phyloP scores from a whole-genome alignment of 495 filamentous ascomycete species.

The Penicillium alfredii region DNA sequence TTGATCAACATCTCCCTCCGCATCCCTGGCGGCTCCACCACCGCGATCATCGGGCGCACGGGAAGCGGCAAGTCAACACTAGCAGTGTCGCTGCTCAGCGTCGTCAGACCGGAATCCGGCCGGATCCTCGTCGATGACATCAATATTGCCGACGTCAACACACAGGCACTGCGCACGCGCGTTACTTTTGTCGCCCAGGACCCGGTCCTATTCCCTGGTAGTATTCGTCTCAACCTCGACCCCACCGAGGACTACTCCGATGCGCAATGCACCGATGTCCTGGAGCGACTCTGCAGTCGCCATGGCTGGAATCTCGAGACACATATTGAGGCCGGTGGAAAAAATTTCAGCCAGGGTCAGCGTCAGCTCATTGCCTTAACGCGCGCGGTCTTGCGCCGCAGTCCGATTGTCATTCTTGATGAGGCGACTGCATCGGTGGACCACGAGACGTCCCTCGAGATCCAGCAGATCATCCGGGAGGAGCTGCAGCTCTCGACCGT shows the following conservation, averaged over 20 bases:
- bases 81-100: conserved; percentile 57
- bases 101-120: conserved; percentile 46
- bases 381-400: conserved; percentile 52
- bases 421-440: conserved; percentile 88
- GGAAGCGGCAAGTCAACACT: conserved; percentile 64
- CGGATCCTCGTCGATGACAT: conserved; percentile 55
- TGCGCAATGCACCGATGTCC: conserved; percentile 44
- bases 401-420: conserved; percentile 59
- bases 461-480: conserved; percentile 68
- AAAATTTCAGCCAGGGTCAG: conserved; percentile 56
- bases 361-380: conserved; percentile 56
- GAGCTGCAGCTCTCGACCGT: conserved; percentile 75
- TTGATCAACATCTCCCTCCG: conserved; percentile 56
- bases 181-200: conserved; percentile 62
- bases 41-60: conserved; percentile 56
- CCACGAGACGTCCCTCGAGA: conserved; percentile 65
- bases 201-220: conserved; percentile 57
- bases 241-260: conserved; percentile 42
- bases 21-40: conserved; percentile 68
- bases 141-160: conserved; percentile 54
- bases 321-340: conserved; percentile 51
- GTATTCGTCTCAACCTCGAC: conserved; percentile 54
- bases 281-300: conserved; percentile 44
- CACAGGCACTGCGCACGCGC: conserved; percentile 51
- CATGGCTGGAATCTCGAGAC: conserved; percentile 52